These are phyloP conservation scores for Sanguinoderma infundibulare DNA, from an alignment of 1,284 basidiomycete species.

Conservation along the genomic window DNA sequence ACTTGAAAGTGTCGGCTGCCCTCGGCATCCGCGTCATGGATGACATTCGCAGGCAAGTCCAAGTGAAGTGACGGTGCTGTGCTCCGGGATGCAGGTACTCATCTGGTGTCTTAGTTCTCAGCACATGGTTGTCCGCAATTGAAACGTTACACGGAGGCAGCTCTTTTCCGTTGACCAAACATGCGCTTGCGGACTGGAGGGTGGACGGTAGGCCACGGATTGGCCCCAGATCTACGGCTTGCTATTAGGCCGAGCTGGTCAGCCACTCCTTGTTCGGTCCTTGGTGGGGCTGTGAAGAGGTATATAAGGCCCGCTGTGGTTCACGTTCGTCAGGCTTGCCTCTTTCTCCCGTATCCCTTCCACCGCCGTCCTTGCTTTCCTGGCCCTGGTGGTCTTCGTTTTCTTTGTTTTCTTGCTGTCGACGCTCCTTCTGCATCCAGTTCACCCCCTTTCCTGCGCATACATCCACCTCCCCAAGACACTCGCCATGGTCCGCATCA, in stretches of 20 bases:
- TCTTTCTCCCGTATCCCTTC: conserved; percentile 23
- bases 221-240: too few relatives aligned
- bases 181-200: neutral
- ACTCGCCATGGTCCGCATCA: conserved; percentile 50
- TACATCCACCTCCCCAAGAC: conserved; percentile 2
- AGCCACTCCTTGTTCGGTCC: conserved; percentile 1
- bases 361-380: conserved; percentile 24
- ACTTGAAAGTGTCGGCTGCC: too few relatives aligned
- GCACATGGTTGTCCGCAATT: too few relatives aligned
- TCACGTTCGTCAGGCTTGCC: conserved; percentile 15
- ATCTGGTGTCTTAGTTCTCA: too few relatives aligned
- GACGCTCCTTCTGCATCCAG: conserved; percentile 3
- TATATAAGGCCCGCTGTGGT: conserved; percentile 27
- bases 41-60: too few relatives aligned
- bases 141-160: too few relatives aligned
- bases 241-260: too few relatives aligned
- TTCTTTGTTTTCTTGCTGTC: conserved; percentile 33
- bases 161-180: neutral
- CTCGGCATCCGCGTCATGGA: too few relatives aligned
- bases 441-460: conserved; percentile 14
- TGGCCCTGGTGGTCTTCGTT: conserved; percentile 35
- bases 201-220: neutral
- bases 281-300: conserved; percentile 1
- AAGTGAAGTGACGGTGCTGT: too few relatives aligned
- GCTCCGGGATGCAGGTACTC: too few relatives aligned